Evolutionary conservation across 108 stramenopile species (phyloP).

Genomic region (Nitzschia sp.): DNA sequence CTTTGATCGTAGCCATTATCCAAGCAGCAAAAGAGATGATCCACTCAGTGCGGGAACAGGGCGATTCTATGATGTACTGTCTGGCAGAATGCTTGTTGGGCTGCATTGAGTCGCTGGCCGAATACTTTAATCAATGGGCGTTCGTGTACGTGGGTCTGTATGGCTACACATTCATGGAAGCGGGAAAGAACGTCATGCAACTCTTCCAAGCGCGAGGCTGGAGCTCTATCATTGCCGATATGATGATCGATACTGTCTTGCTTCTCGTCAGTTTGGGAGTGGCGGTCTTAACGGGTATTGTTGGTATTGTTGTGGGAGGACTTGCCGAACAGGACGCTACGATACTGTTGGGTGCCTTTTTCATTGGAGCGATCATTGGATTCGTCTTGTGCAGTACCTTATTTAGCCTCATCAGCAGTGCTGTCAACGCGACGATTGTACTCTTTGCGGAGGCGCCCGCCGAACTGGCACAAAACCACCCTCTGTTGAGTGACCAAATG

Average conservation of each 20-base stretch:
- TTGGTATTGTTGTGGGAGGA: conserved; percentile 29
- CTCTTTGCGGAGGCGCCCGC: conserved; percentile 85
- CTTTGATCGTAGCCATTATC: conserved; percentile 77
- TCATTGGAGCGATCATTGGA: conserved; percentile 61
- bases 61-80: conserved; percentile 51
- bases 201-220: conserved; percentile 86
- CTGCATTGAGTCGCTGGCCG: conserved; percentile 52
- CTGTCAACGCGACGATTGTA: conserved; percentile 87
- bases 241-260: conserved; percentile 61
- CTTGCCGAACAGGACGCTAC: conserved; percentile 4
- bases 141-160: conserved; percentile 85
- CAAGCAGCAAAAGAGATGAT: conserved; percentile 62
- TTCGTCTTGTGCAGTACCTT: conserved; percentile 58
- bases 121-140: conserved; percentile 85
- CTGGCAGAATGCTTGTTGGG: conserved; percentile 70
- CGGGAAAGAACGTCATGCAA: conserved; percentile 67
- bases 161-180: conserved; percentile 57
- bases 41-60: conserved; percentile 46
- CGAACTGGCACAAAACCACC: conserved; percentile 83
- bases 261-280: conserved; percentile 62
- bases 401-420: conserved; percentile 69
- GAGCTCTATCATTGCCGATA: conserved; percentile 83
- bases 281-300: conserved; percentile 54
- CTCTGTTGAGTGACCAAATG: conserved; percentile 75
- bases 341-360: conserved; percentile 18